Percentiles rank a stretch among this genome's conserved stretches.
These are phyloP conservation scores for Thymus mandschuricus DNA, from an alignment of 257 asterid genomes.

Conservation along the genomic window DNA sequence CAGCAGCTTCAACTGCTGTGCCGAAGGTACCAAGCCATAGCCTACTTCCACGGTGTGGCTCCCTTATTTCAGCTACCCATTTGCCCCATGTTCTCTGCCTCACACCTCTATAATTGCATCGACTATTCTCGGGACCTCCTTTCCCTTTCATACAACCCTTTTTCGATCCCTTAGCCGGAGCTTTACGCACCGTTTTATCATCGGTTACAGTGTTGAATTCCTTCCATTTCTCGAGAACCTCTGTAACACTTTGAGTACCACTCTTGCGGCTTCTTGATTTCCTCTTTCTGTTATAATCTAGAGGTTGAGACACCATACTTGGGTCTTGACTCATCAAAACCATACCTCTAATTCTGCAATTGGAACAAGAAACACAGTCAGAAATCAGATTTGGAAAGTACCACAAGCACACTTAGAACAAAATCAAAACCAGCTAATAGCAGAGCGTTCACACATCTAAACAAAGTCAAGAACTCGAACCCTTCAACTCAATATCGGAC, in stretches of 20 bases:
- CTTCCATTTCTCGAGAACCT: constrained; percentile 58
- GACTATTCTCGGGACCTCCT: constrained; percentile 62
- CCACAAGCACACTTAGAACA: not conserved
- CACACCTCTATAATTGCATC: constrained; percentile 60
- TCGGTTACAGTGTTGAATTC: constrained; percentile 41
- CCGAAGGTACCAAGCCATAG: constrained; percentile 60
- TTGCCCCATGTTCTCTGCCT: constrained; percentile 78
- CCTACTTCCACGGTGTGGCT: constrained; percentile 57
- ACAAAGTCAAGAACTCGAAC: not conserved
- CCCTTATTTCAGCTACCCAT: constrained; percentile 78
- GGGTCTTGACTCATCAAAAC: constrained; percentile 26
- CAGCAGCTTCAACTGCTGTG: constrained; percentile 54
- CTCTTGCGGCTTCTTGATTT: constrained; percentile 49
- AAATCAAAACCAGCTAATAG: not conserved
- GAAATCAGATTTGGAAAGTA: not conserved
- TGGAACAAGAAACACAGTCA: not conserved
- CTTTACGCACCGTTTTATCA: constrained; percentile 36
- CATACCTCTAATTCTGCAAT: constrained; percentile 35
- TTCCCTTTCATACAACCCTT: constrained; percentile 75
- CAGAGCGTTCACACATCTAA: too few species aligned
- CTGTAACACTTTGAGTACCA: constrained; percentile 44
- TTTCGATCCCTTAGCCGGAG: constrained; percentile 69
- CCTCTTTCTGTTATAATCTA: constrained; percentile 37
- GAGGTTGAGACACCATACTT: constrained; percentile 19
- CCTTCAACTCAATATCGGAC: not conserved